Base-by-base conservation (phyloP, 2,329 filamentous ascomycete species). In the Colletotrichum graminicola region DNA sequence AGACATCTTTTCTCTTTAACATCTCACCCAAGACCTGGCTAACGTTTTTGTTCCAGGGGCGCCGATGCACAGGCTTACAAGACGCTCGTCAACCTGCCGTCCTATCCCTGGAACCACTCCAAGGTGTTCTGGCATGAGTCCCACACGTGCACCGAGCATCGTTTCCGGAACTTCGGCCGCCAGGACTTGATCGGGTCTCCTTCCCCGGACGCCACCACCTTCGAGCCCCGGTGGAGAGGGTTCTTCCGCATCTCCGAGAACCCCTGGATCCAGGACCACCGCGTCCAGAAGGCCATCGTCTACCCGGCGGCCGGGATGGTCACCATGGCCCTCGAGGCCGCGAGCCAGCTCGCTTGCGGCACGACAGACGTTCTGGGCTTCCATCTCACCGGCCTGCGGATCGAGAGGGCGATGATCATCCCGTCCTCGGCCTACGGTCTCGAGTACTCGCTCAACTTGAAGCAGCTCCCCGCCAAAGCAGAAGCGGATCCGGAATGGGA, bases 121-220 rank as follows among this genome's bases (percentile, higher is more conserved):
- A 85, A 82, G 34, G 78, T 76, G 1, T 87, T 88, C 75, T 89
- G 87, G 87, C 82, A 86, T 71, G 87, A 89, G 70, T 85, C 84
- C 1, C 83, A 85, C 51, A 75, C 86, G 2, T 84, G 84, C 26
- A 75, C 77, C 18, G 79, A 82, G 14, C 82, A 82, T 57, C 82
- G 86, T 3, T 82, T 85, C 67, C 80, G 85, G 18, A 78, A 81
- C 34, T 82, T 82, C 63, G 81, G 83, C 2, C 81, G 86, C 14
- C 83, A 85, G 54, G 87, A 89, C 69, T 79, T 89, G 1, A 83
- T 89, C 34, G 87, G 87, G 0, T 79, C 82, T 1, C 83, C 80
- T 0, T 82, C 82, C 2, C 78, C 80, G 0, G 84, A 86, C 71
- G 83, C 82, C 3, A 81, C 80, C n/a, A 79, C 82, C 0, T 83